These are phyloP conservation scores for Dendrobium huoshanense DNA, from an alignment of 106 monocot species.

Conservation along the genomic window DNA sequence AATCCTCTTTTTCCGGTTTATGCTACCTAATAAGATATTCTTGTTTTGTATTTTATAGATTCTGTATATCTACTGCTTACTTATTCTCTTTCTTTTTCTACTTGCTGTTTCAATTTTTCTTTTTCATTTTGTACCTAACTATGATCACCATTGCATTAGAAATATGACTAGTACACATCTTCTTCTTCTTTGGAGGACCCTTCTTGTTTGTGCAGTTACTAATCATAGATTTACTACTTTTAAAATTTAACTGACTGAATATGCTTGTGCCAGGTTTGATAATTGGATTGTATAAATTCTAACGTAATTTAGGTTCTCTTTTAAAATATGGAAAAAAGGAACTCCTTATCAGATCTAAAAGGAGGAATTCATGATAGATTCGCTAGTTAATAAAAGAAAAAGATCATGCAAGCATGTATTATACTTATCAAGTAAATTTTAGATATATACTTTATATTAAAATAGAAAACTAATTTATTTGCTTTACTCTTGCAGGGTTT, in stretches of 20 bases:
- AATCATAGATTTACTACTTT: not conserved
- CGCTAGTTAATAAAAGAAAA: not conserved
- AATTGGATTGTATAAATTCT: not conserved
- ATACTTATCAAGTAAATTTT: not conserved
- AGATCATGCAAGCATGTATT: not conserved
- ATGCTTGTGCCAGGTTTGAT: not conserved
- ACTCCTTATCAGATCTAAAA: not conserved
- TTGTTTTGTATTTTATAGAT: too few species aligned
- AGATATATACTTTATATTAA: not conserved
- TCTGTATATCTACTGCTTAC: not conserved
- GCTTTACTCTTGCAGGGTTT: constrained; percentile 52
- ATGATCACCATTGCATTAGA: not conserved
- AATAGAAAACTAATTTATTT: not conserved
- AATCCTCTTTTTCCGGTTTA: not conserved
- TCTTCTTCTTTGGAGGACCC: not conserved
- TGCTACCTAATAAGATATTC: too few species aligned
- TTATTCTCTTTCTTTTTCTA: not conserved
- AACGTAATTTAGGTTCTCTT: not conserved
- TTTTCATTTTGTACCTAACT: not conserved
- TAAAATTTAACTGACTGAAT: not conserved
- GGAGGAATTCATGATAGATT: not conserved
- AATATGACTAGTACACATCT: not conserved
- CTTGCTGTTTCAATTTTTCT: too few species aligned
- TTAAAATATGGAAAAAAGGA: not conserved
- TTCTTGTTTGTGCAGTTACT: not conserved